Evolutionary conservation across 2,329 filamentous ascomycete species (phyloP).

Genomic region (Cordyceps tenuipes): DNA sequence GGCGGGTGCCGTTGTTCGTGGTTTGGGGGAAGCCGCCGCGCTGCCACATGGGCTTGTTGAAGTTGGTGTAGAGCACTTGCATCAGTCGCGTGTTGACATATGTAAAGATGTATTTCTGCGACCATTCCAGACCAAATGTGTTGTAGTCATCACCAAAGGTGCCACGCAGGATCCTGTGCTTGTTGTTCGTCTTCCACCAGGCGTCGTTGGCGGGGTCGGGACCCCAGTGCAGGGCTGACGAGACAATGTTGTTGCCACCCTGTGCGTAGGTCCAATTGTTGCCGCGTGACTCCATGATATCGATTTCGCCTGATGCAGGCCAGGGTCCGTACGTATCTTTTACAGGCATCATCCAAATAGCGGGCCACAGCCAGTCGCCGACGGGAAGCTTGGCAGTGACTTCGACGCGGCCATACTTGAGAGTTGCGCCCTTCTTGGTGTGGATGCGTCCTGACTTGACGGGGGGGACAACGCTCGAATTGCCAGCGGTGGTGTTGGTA

Average conservation of each 20-base stretch:
- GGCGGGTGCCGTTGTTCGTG: constrained; percentile 55
- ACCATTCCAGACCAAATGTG: constrained; percentile 79
- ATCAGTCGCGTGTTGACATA: constrained; percentile 74
- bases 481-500: constrained; percentile 63
- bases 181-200: constrained; percentile 78
- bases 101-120: constrained; percentile 78
- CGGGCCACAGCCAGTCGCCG: constrained; percentile 85
- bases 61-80: constrained; percentile 73
- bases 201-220: constrained; percentile 63
- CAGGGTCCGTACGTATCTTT: constrained; percentile 65
- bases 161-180: constrained; percentile 64
- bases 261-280: constrained; percentile 71
- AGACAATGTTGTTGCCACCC: constrained; percentile 74
- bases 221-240: constrained; percentile 76
- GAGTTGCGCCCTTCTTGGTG: constrained; percentile 59
- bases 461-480: constrained; percentile 68
- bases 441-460: constrained; percentile 71
- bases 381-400: constrained; percentile 66
- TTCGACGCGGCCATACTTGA: constrained; percentile 76
- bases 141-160: constrained; percentile 64
- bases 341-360: constrained; percentile 83
- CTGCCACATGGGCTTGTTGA: constrained; percentile 58
- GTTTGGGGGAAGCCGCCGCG: constrained; percentile 59
- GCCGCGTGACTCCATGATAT: constrained; percentile 71
- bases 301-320: constrained; percentile 76